Base-by-base conservation (phyloP, 2,329 filamentous ascomycete genomes). In the Pestalotiopsis sp. region DNA sequence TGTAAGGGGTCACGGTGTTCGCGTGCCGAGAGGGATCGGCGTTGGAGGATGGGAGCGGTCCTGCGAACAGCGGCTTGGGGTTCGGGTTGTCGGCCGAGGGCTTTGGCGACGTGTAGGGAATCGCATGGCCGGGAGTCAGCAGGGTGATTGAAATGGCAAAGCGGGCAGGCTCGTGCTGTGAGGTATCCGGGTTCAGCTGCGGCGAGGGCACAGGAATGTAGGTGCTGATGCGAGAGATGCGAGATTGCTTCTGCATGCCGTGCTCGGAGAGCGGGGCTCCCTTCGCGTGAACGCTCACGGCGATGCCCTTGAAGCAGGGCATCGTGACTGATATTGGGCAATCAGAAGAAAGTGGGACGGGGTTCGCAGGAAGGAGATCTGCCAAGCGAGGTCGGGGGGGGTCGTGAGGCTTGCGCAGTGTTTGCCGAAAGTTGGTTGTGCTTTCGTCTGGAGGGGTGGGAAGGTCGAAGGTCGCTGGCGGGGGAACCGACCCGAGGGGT, bases 291-390 rank as follows among this genome's bases (percentile, higher is more conserved):
- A 98, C 97, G 88, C 93, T 97, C 80, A 98, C 95, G 77, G 96
- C 95, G 83, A 99, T 94, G 83, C 96, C 96, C 86, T 98, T 97
- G 86, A 98, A 99, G 90, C 95, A 98, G 85, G 96, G 96, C 96
- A 90, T 90, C 79, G 79, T 87, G 78, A 62, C 38, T 36, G 59
- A 62, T 38, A 17, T 39, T 36, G n/a, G 59, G 59, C 31, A 39
- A 38, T 62, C 59, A 62, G 59, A 20, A 62, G 59, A 39, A 39
- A 36, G 59, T 62, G 59, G 36, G 59, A 36, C 59, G 38, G 59
- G 31, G 31, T 36, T 27, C 36, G 59, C 3, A 39, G 23, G 31
- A 13, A 59, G 57, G 20, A 59, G 57, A 36, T 59, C 45, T 52
- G 45, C 45, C 45, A 52, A 52, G 45, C 45, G 45, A 52, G 11